Base-by-base conservation (phyloP, 129 eudicot genomes). In the Lonicera japonica region DNA sequence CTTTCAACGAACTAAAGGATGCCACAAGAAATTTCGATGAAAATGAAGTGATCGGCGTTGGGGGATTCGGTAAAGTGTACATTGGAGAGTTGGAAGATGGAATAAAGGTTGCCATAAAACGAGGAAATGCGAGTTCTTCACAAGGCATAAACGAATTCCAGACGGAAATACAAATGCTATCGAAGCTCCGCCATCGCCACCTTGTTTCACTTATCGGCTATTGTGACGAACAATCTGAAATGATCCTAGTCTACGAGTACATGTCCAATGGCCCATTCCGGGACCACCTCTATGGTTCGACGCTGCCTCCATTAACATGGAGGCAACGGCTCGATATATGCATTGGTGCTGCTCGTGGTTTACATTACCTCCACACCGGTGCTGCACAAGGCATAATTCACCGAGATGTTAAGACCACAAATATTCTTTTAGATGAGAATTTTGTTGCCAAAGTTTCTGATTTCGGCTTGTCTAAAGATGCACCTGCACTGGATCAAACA, bases 41-140 rank as follows among this genome's bases (percentile, higher is more conserved):
- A 47, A 79, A 81, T 7, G 83, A 63, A 6, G 95, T 88, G 7
- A 82, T 94, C 10, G 99, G 99, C 0, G 79, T 94, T 15, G 99
- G 99, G 2, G 99, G 99, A 24, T 94, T 94, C 25, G 99, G 99
- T n/a, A 94, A 94, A 68, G 99, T 94, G 56, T 94, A 85, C 65
- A 63, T 94, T 2, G 99, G 96, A 0, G 89, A 76, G 63, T 43
- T 74, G 0, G 95, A 81, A 20, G 85, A 78, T 21, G 99, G 99
- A 50, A 88, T 78, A 1, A 76, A 81, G 38, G 74, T 94, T 4
- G 99, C 99, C 1, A 79, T 94, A 34, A 88, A 94, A 74, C 64
- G 99, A 54, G 99, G 95, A 9, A 88, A 85, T 64, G 85, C 89
- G 0, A 75, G 75, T 21, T 94, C 99, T 0, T 82, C 90, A 0